A percentile compares a stretch with the other conserved stretches of the same genome.
phyloP scores from a whole-genome alignment of 257 asterid genomes.

The Salvia rosmarinus region DNA sequence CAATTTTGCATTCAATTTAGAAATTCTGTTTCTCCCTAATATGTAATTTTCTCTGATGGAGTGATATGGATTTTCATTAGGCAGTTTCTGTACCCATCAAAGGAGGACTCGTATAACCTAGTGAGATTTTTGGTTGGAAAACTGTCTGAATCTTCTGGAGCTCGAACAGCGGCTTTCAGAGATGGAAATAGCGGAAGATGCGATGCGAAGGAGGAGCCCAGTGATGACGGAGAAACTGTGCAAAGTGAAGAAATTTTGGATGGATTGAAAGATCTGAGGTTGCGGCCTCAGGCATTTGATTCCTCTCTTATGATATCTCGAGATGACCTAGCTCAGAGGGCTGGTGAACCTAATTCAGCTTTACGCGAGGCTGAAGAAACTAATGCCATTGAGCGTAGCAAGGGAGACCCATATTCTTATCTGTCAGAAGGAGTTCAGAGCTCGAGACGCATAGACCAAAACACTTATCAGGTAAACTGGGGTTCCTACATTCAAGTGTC shows the following conservation, averaged over 20 bases:
- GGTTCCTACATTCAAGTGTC: background rate
- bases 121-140: slow-evolving; percentile 63
- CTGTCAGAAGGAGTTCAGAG: slow-evolving; percentile 19
- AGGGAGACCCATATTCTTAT: slow-evolving; percentile 16
- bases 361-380: slow-evolving; percentile 29
- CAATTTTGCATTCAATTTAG: background rate
- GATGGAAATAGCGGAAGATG: slow-evolving; percentile 24
- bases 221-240: slow-evolving; percentile 28
- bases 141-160: slow-evolving; percentile 49
- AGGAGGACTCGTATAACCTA: slow-evolving; percentile 64
- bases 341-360: slow-evolving; percentile 27
- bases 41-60: slow-evolving; percentile 28
- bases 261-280: too few species aligned
- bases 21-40: slow-evolving; percentile 1
- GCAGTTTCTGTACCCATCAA: slow-evolving; percentile 81
- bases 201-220: slow-evolving; percentile 18
- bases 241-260: slow-evolving; percentile 35
- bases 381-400: too few species aligned
- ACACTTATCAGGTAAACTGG: slow-evolving; percentile 30
- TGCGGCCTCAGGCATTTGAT: too few species aligned
- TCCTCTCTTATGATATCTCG: too few species aligned
- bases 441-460: slow-evolving; percentile 30
- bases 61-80: slow-evolving; percentile 47
- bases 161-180: slow-evolving; percentile 28
- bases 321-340: too few species aligned